Conservation (phyloP, 2,329 filamentous ascomycete species). For the Penicillium psychrosexuale region DNA sequence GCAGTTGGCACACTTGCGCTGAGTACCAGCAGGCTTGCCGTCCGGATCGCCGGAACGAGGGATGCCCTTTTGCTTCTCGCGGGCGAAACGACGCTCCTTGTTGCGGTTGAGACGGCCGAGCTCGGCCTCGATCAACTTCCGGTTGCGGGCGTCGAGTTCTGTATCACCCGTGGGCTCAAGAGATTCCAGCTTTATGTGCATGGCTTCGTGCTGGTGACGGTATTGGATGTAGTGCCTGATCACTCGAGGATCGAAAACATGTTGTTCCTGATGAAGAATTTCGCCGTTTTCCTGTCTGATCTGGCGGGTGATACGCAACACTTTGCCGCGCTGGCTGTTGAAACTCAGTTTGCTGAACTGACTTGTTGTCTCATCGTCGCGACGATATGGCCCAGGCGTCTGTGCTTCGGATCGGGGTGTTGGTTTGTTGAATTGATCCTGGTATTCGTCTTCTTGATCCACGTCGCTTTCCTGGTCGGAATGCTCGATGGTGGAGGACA, state of each 20-base stretch:
- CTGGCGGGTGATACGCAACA: slow-evolving; percentile 70
- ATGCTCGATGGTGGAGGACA: slow-evolving; percentile 70
- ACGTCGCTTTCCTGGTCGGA: slow-evolving; percentile 70
- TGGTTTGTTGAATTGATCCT: slow-evolving; percentile 47
- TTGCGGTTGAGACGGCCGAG: slow-evolving; percentile 84
- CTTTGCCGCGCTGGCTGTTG: slow-evolving; percentile 65
- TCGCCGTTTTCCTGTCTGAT: slow-evolving; percentile 63
- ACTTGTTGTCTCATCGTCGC: slow-evolving; percentile 73
- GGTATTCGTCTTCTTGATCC: slow-evolving; percentile 48
- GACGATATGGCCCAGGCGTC: slow-evolving; percentile 54
- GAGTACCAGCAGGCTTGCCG: slow-evolving; percentile 65
- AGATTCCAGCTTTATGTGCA: slow-evolving; percentile 66
- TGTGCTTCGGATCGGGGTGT: slow-evolving; percentile 66
- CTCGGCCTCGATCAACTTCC: slow-evolving; percentile 66
- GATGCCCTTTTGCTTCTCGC: slow-evolving; percentile 80
- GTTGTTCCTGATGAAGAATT: slow-evolving; percentile 56
- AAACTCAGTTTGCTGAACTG: slow-evolving; percentile 71
- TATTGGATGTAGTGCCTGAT: slow-evolving; percentile 85
- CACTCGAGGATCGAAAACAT: slow-evolving; percentile 76
- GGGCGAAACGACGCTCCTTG: slow-evolving; percentile 81
- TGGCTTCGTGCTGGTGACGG: slow-evolving; percentile 66
- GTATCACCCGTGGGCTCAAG: slow-evolving; percentile 64
- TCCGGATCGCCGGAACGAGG: slow-evolving; percentile 47
- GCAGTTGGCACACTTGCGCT: slow-evolving; percentile 94
- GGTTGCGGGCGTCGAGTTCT: slow-evolving; percentile 62